Evolutionary conservation across 2,329 filamentous ascomycete species (phyloP).

Genomic region (Scopulariopsis brevicaulis): DNA sequence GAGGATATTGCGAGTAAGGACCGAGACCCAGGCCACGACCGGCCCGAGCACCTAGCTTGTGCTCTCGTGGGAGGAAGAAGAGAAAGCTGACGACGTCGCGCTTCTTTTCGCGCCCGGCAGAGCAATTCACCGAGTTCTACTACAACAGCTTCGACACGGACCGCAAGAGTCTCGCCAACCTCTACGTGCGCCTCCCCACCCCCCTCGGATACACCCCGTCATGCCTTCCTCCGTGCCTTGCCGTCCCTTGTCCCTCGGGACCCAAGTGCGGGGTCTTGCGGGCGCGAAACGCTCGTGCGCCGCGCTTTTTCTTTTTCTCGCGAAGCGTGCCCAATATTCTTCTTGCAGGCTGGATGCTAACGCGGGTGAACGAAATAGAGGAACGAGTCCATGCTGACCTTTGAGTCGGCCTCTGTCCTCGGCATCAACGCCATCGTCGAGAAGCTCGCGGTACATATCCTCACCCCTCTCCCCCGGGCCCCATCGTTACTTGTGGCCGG

Average conservation of each 20-base stretch:
- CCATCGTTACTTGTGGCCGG: constrained; percentile 4
- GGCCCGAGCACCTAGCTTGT: not conserved
- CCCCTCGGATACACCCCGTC: not conserved
- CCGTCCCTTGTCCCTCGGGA: not conserved
- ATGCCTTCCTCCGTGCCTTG: not conserved
- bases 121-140: constrained; percentile 83
- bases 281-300: not conserved
- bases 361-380: constrained; percentile 37
- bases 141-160: constrained; percentile 76
- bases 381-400: constrained; percentile 83
- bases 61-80: not conserved
- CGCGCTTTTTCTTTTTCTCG: not conserved
- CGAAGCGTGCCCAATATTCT: not conserved
- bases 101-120: constrained; percentile 29
- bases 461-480: not conserved
- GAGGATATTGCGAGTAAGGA: not conserved
- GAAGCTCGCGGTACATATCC: constrained; percentile 62
- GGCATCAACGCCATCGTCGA: constrained; percentile 59
- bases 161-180: constrained; percentile 49
- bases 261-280: not conserved
- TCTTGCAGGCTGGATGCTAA: not conserved
- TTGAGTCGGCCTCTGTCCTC: constrained; percentile 59
- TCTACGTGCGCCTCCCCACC: constrained; percentile 61
- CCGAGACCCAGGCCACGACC: not conserved
- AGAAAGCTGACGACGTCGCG: not conserved